Evolutionary conservation across 1,139 yeast genomes (phyloP).

Genomic region (Saccharomyces uvarum): DNA sequence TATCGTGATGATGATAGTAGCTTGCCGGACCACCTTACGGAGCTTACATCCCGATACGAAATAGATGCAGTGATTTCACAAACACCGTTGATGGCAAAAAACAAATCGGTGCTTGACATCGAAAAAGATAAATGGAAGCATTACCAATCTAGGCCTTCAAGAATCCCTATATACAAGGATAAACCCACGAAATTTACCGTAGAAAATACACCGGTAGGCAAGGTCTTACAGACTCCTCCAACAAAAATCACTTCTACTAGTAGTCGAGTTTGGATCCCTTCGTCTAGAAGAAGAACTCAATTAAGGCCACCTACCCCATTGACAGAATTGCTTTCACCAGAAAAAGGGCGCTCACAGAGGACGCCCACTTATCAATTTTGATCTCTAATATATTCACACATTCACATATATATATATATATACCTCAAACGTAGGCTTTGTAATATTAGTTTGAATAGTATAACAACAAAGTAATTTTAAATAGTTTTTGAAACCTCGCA

Average conservation of each 20-base stretch:
- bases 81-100: neutral
- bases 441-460: neutral
- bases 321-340: conserved; percentile 11
- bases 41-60: neutral
- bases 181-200: neutral
- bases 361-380: neutral
- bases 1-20: neutral
- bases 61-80: neutral
- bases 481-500: neutral
- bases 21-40: neutral
- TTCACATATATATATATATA: neutral
- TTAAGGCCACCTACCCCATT: conserved; percentile 22
- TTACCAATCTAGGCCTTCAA: conserved; percentile 4
- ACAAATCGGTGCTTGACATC: conserved; percentile 2
- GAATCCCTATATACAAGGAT: conserved; percentile 2
- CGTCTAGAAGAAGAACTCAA: conserved; percentile 7
- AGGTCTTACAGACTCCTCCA: conserved; percentile 1
- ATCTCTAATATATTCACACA: neutral
- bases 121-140: conserved; percentile 5
- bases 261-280: conserved; percentile 12
- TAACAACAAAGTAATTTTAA: neutral
- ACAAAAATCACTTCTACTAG: neutral
- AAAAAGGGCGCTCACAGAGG: neutral
- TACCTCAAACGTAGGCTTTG: neutral
- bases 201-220: neutral